Evolutionary conservation across 441 rosid species (phyloP).

Genomic region (Gossypium schwendimanii): DNA sequence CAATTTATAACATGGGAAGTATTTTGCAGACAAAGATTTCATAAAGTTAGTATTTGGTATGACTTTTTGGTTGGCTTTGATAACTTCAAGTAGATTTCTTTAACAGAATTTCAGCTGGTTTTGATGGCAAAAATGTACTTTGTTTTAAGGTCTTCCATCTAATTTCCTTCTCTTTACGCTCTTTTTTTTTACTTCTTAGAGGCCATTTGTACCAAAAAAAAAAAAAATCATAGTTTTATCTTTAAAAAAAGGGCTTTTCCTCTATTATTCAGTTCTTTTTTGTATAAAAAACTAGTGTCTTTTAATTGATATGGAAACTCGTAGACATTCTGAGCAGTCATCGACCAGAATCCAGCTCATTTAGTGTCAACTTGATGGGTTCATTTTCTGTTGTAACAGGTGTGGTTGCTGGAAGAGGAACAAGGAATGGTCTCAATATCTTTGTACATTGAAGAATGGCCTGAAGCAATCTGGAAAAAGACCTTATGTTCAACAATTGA

Average conservation of each 20-base stretch:
- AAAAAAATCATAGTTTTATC: neutral
- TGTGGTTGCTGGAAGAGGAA: conserved; percentile 48
- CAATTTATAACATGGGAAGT: neutral
- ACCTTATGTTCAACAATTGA: conserved; percentile 28
- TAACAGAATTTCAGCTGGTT: neutral
- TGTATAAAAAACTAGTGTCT: neutral
- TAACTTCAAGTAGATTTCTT: neutral
- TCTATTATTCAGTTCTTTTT: neutral
- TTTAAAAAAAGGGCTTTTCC: neutral
- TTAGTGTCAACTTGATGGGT: conserved; percentile 58
- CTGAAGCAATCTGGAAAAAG: conserved; percentile 34
- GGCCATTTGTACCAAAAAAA: too few species aligned
- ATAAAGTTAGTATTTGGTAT: neutral
- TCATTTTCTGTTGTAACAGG: conserved; percentile 61
- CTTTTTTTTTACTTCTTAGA: neutral
- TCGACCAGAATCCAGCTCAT: conserved; percentile 20
- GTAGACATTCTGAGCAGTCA: neutral
- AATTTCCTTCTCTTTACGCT: neutral
- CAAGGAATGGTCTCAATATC: conserved; percentile 49
- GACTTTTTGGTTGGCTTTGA: neutral
- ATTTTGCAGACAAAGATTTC: neutral
- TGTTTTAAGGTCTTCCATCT: neutral
- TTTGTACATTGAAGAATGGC: conserved; percentile 50
- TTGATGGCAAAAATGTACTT: neutral
- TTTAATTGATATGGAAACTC: neutral